A percentile compares a stretch with the other conserved stretches of the same genome.
phyloP scores from a whole-genome alignment of 1,284 basidiomycete species.

The Phellopilus nigrolimitatus region DNA sequence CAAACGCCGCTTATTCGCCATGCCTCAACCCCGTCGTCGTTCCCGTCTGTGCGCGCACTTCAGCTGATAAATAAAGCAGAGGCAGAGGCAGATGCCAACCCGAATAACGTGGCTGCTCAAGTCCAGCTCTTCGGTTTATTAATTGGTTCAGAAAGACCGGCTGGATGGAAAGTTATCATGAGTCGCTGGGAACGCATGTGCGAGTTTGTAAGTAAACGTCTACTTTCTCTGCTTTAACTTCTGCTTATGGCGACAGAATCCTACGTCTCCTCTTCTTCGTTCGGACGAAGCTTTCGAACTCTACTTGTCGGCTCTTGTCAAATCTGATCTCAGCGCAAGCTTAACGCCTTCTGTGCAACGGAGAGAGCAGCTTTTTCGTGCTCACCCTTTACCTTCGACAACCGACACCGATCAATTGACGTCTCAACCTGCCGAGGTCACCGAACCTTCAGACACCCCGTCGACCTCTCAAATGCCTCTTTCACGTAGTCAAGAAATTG shows the following conservation, averaged over 20 bases:
- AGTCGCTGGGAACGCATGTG: slow-evolving; percentile 76
- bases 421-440: slow-evolving; percentile 16
- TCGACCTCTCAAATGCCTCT: slow-evolving; percentile 2
- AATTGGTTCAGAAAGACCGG: slow-evolving; percentile 53
- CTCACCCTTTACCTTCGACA: slow-evolving; percentile 23
- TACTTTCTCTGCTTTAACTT: neutral
- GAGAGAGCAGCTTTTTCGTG: slow-evolving; percentile 54
- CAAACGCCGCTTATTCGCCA: slow-evolving; percentile 1
- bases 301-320: slow-evolving; percentile 65
- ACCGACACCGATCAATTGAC: slow-evolving; percentile 17
- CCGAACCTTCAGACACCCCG: slow-evolving; percentile 7
- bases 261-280: slow-evolving; percentile 57
- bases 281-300: slow-evolving; percentile 67
- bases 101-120: slow-evolving; percentile 63
- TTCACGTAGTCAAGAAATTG: slow-evolving; percentile 47
- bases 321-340: slow-evolving; percentile 51
- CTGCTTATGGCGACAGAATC: slow-evolving; percentile 41
- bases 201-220: slow-evolving; percentile 60
- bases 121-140: slow-evolving; percentile 66
- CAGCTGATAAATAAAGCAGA: slow-evolving; percentile 61
- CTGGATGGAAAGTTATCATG: slow-evolving; percentile 66
- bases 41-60: slow-evolving; percentile 10
- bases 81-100: slow-evolving; percentile 66
- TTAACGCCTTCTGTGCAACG: slow-evolving; percentile 60
- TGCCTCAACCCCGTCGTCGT: slow-evolving; percentile 4